Base-by-base conservation (phyloP, 2,329 filamentous ascomycete species). In the Fusarium denticulatum region DNA sequence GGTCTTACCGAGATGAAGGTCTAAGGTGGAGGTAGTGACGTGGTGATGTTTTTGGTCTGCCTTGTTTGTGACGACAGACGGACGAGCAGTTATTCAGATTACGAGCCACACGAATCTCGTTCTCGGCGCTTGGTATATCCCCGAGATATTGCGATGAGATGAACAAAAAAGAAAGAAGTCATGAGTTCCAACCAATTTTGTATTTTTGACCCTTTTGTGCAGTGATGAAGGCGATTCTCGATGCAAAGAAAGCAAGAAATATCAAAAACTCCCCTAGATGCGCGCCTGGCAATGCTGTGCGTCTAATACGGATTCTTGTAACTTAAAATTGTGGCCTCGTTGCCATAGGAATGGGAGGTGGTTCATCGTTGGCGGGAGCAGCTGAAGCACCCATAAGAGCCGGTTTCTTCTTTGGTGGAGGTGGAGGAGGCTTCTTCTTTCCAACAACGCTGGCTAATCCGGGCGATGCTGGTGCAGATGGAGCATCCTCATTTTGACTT, bases 1-100 rank as follows among this genome's bases (percentile, higher is more conserved):
- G 96, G 96, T 81, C 86, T 98, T 75, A 88, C 86, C 79, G 92
- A 93, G 87, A 91, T 91, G 88, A 98, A 99, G 94, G 95, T 98
- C 79, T 99, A 96, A 88, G 77, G 22, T 64, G 52, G 42, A 52
- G 32, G 62, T 40, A 46, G 60, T 71, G 36, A 40, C 64, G 49
- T 69, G 58, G 55, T 65, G 49, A 64, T 64, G 67, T 71, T 73
- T 66, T 56, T 65, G 71, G 55, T 69, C 64, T 72, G 68, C 40
- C 57, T 39, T 59, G 43, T 52, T 52, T 64, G 60, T 59, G 52
- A 78, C 61, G 62, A 74, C 63, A 72, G 63, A 71, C 56, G 65
- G 71, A 63, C 55, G 46, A 69, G 66, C 64, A 68, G 52, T 62
- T 60, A 52, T 71, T 65, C 67, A 75, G 67, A 77, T 71, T 67